Base-by-base conservation (phyloP, 495 filamentous ascomycete species). In the Tuber calosporum region DNA sequence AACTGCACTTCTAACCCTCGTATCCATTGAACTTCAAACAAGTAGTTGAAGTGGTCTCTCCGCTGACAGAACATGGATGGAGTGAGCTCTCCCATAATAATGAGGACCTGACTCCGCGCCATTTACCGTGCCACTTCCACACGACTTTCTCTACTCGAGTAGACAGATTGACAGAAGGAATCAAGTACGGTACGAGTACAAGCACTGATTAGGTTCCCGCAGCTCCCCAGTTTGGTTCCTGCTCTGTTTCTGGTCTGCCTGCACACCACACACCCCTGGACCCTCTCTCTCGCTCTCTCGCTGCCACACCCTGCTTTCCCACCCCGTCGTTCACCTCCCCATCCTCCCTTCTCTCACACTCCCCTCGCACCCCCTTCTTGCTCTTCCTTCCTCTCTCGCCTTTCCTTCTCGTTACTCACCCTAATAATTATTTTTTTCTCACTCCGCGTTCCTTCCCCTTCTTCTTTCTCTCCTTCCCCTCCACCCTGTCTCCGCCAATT, bases 1-100 rank as follows among this genome's bases (percentile, higher is more conserved):
- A 62, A 62, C 11, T 62, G 26, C 53, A 62, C 53, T 62, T 62
- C 53, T 62, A 26, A 62, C 53, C 53, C 53, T 62, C 53, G 53
- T 62, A 19, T 62, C 53, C 53, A 62, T 62, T 62, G 53, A 62
- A 62, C 53, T 62, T 62, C 53, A 62, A 62, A 62, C 53, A 62
- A 62, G 53, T 62, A 62, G 53, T 62, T 34, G 30, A 58, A 62
- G 53, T 34, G 30, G 53, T 62, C 53, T 62, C 53, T 58, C 53
- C 13, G 53, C 53, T 30, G 53, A 62, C 53, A 34, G 26, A 62
- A 62, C 34, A 62, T 13, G 11, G 53, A 62, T 13, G 11, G 53
- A 62, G 26, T n/a, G 13, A 17, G 26, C 53, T 62, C 53, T 34
- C 13, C 0, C 53, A 62, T 34, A 34, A 34, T 62, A 34, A 34